Base-by-base conservation (phyloP, 2,329 filamentous ascomycete species). In the Arthrobotrys sinensis region DNA sequence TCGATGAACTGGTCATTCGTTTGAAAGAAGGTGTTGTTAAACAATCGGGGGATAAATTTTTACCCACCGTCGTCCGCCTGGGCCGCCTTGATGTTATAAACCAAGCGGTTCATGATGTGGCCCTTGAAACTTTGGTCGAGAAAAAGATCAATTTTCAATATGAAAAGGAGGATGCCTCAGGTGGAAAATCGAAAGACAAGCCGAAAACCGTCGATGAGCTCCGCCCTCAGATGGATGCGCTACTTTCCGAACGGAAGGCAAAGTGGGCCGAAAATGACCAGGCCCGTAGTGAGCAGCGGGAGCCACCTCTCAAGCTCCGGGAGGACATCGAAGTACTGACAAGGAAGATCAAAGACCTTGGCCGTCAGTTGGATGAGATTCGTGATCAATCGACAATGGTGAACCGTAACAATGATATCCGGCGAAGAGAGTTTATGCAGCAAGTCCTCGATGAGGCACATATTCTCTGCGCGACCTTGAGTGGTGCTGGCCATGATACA, bases 401-500 rank as follows among this genome's bases (percentile, higher is more conserved):
- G 28, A 91, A 90, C 14, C 92, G 96, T 80, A 93, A 97, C 83
- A 91, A 91, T 75, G 96, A 99, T 81, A 90, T 99, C 82, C 92
- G 91, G 79, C 90, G 93, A 69, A 92, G 93, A 50, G 89, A 91
- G 81, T 90, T 96, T 53, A 95, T 98, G 84, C 94, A 98, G 84
- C 91, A 96, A 81, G 93, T 99, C 68, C 89, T 99, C 53, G 92
- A 97, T 83, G 91, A 91, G 24, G 93, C 96, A 1, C 93, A 99
- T 85, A 92, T 99, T 64, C 90, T 99, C 34, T 99, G 96, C 84
- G 93, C 95, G 48, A 99, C 96, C 0, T 90, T 99, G 62, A 97
- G 94, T 84, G 96, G 95, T 82, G 95, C 92, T 84, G 96, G 96
- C 2, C 96, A 99, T 82, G 96, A 99, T 81, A 97, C 98, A 90